Base-by-base conservation (phyloP, 768 basidiomycete genomes). In the Rhodosporidiobolus sp. region DNA sequence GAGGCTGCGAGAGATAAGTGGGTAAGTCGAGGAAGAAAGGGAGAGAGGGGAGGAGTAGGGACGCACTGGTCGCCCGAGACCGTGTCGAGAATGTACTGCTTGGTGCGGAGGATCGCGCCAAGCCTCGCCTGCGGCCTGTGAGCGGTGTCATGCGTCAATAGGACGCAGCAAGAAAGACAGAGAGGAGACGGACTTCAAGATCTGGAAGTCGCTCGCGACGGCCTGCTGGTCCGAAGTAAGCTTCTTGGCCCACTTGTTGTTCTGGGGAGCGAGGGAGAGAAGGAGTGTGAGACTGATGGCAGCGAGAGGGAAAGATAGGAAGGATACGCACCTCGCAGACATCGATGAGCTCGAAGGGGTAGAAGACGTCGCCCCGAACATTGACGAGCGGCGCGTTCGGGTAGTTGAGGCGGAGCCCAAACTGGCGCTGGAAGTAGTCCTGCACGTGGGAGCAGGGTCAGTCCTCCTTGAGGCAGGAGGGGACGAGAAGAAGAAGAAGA, bases 351-450 rank as follows among this genome's bases (percentile, higher is more conserved):
- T 73, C 72, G 7, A 69, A 5, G 16, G 72, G 72, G 35, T 68
- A 59, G 28, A 56, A 26, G 0, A 48, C 34, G 5, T 46, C 59
- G 3, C 20, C 1, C 53, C 50, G 60, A 52, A 69, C 53, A 35
- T 73, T 67, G 28, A 73, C 34, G 46, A 60, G 48, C 0, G 72
- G 72, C 12, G 38, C 11, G 19, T 68, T 24, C 3, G 72, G 67
- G 53, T 60, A 38, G 16, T 46, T 26, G 2, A 73, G 57, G 34
- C 28, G 57, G 26, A 64, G 34, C 14, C 28, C 19, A 53, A 64
- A 69, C 2, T 59, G 22, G 3, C 6, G 8, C 0, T 3, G 46
- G 34, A 73, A n/a, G 67, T 68, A 73, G 8, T 35, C 57, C 71
- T 72, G 62, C 28, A 9, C n/a, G 9, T 22, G 26, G 4, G 43